Conservation (phyloP, 768 basidiomycete genomes). For the Guyanaporus albipodus region DNA sequence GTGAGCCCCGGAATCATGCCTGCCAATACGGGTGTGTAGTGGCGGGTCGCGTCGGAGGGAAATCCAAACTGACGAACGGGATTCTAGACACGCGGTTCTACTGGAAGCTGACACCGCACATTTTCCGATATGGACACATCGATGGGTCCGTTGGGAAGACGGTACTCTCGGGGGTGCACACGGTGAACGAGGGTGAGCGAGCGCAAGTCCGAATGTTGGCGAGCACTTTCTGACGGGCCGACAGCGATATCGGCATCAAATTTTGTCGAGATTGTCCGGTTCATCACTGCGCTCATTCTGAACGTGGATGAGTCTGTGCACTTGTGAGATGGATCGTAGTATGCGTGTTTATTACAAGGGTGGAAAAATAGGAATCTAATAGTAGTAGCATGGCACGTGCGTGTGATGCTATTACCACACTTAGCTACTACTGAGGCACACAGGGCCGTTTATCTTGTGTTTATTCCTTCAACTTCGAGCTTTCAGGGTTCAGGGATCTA, state of each 20-base stretch:
- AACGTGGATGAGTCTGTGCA: conserved; percentile 33
- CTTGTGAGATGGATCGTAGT: no score
- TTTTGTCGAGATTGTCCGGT: conserved; percentile 30
- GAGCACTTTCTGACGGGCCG: no score
- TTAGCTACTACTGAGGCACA: no score
- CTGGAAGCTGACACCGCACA: conserved; percentile 44
- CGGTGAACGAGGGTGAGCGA: conserved; percentile 26
- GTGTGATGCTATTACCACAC: no score
- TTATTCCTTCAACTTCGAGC: no score
- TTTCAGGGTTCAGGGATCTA: no score
- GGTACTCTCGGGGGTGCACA: conserved; percentile 37
- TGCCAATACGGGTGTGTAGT: conserved; percentile 24
- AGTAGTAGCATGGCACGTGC: no score
- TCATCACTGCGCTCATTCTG: conserved; percentile 31
- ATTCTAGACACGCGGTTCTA: conserved; percentile 45
- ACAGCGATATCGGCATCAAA: no score
- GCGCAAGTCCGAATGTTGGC: no score
- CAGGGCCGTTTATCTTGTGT: no score
- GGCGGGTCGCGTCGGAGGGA: conserved; percentile 14
- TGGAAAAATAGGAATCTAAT: no score
- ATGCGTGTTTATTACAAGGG: no score
- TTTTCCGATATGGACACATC: conserved; percentile 44
- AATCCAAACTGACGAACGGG: conserved; percentile 1
- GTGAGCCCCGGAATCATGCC: conserved; percentile 35
- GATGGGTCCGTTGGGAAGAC: conserved; percentile 13